phyloP scores from a whole-genome alignment of 768 basidiomycete species.

The Termitomyces sp. region DNA sequence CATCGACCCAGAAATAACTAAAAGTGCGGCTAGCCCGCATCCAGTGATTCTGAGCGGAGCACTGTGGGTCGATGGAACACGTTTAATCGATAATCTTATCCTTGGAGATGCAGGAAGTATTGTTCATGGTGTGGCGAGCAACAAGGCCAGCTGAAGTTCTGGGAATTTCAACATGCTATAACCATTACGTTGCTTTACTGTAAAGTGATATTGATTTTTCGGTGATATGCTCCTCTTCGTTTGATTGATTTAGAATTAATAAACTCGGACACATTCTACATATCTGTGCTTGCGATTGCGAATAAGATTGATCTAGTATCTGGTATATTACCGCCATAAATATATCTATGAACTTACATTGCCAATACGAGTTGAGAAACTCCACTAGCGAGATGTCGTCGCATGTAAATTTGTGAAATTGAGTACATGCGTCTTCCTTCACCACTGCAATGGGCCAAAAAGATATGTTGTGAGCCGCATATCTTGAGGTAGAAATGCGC shows the following conservation, averaged over 20 bases:
- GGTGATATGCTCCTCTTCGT: neutral
- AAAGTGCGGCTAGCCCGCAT: slow-evolving; percentile 22
- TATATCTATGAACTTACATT: neutral
- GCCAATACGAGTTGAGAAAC: neutral
- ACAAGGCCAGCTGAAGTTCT: neutral
- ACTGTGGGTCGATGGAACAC: slow-evolving; percentile 78
- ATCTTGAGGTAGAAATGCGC: slow-evolving; percentile 30
- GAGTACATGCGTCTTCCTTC: neutral
- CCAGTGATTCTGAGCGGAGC: slow-evolving; percentile 80
- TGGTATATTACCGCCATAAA: neutral
- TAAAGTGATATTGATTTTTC: neutral
- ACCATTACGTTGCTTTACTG: neutral
- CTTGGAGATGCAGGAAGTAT: slow-evolving; percentile 47
- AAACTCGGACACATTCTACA: neutral
- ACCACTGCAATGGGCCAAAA: slow-evolving; percentile 15
- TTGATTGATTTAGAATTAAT: neutral
- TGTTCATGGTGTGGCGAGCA: slow-evolving; percentile 18
- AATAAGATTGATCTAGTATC: neutral
- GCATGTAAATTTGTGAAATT: too few species aligned
- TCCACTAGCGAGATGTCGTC: neutral
- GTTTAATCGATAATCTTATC: slow-evolving; percentile 91
- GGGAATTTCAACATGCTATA: neutral
- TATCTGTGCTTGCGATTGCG: neutral
- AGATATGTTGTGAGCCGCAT: slow-evolving; percentile 28
- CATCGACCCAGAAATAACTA: slow-evolving; percentile 30